phyloP scores from a whole-genome alignment of 805 yeast genomes.

The Ogataea methylovora region DNA sequence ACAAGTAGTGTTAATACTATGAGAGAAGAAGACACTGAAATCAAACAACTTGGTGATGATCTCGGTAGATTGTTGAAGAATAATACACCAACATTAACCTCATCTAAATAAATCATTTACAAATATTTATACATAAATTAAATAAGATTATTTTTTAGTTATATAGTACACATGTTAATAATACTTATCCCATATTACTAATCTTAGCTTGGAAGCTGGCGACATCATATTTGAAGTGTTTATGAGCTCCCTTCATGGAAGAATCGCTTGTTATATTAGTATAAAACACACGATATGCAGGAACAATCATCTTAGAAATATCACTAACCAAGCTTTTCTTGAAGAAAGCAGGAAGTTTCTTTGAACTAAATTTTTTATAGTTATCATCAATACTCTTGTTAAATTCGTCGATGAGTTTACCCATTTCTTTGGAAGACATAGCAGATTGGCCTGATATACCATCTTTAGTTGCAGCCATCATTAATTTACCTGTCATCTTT shows the following conservation, averaged over 20 bases:
- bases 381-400: slow-evolving; percentile 79
- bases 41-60: too few relatives aligned
- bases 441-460: slow-evolving; percentile 31
- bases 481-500: slow-evolving; percentile 61
- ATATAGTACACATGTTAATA: not conserved
- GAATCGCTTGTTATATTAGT: slow-evolving; percentile 50
- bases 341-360: slow-evolving; percentile 30
- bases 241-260: not conserved
- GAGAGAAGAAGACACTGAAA: too few relatives aligned
- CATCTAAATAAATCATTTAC: too few relatives aligned
- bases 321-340: slow-evolving; percentile 61
- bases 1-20: too few relatives aligned
- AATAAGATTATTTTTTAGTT: too few relatives aligned
- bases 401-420: slow-evolving; percentile 50
- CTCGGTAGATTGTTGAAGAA: too few relatives aligned
- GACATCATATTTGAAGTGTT: slow-evolving; percentile 58
- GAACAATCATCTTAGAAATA: slow-evolving; percentile 62
- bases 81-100: too few relatives aligned
- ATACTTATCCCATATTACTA: slow-evolving; percentile 22
- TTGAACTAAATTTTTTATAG: slow-evolving; percentile 53
- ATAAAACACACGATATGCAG: slow-evolving; percentile 79
- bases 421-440: slow-evolving; percentile 73
- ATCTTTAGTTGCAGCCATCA: slow-evolving; percentile 71
- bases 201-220: slow-evolving; percentile 24
- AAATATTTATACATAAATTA: too few relatives aligned